These are phyloP conservation scores for Gracilariopsis chorda DNA, from an alignment of 23 red algal species.

Conservation along the genomic window DNA sequence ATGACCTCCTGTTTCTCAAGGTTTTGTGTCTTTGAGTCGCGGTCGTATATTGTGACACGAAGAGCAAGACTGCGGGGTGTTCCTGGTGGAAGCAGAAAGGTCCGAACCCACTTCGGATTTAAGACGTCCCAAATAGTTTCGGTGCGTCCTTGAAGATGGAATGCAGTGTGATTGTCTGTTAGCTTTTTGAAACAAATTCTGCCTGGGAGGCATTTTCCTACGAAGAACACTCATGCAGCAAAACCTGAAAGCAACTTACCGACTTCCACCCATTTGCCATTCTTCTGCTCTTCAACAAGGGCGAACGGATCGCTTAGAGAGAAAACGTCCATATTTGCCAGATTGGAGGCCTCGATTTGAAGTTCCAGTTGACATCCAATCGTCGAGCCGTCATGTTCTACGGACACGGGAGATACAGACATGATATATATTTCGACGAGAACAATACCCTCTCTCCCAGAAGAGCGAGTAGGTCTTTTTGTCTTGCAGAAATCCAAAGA, in stretches of 20 bases:
- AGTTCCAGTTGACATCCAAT: slow-evolving; percentile 54
- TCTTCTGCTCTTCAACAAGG: slow-evolving; percentile 19
- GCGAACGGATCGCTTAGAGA: slow-evolving; percentile 65
- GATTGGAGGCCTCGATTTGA: slow-evolving; percentile 53
- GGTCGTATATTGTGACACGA: slow-evolving; percentile 66
- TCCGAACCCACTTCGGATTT: slow-evolving; percentile 75
- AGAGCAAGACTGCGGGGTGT: slow-evolving; percentile 16
- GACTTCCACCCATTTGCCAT: slow-evolving; percentile 48
- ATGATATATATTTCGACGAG: background rate
- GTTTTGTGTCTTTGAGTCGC: slow-evolving; percentile 66
- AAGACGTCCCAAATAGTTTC: slow-evolving; percentile 81
- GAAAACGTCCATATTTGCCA: slow-evolving; percentile 76
- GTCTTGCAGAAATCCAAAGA: too few species aligned
- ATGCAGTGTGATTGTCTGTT: background rate
- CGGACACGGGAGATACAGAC: background rate
- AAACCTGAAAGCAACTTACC: slow-evolving; percentile 9
- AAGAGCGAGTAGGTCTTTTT: too few species aligned
- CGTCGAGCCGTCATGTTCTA: background rate
- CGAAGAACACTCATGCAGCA: background rate
- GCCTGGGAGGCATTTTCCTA: background rate
- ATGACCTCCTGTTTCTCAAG: slow-evolving; percentile 75
- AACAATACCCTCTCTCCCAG: background rate
- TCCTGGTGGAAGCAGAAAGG: slow-evolving; percentile 51
- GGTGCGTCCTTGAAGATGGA: slow-evolving; percentile 34
- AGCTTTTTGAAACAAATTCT: background rate